Base-by-base conservation (phyloP, 768 basidiomycete species). In the Lactarius hatsudake region DNA sequence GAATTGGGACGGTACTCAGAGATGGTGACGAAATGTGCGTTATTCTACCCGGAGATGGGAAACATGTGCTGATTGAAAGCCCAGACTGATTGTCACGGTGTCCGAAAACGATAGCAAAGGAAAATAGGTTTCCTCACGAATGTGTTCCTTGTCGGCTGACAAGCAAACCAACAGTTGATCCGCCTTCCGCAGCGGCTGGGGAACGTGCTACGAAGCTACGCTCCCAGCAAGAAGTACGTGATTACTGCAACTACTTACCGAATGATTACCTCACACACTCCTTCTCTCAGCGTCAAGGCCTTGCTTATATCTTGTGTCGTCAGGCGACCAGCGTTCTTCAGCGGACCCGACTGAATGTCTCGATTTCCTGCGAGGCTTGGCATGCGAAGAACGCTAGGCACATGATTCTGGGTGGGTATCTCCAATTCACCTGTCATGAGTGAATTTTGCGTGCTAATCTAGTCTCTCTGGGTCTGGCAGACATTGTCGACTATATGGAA, bases 371-470 rank as follows among this genome's bases (percentile, higher is more conserved):
- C 76, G 95, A 98, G 78, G 95, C 96, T 34, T 91, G 96, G 86
- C 96, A 98, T 71, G 94, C 96, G n/a, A 97, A 96, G 81, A 96
- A 96, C 74, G 83, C 90, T 1, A 79, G 93, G 28, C 93, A 95
- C 73, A 95, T 96, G 88, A 79, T 96, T 28, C 79, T 96, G 23
- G 89, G 89, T 88, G 28, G 89, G 89, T 88, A 59, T 62, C 28
- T 66, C 34, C 15, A 32, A n/a, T 32, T 45, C 30, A 45, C 60
- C 36, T 48, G 18, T 2, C 57, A 43, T 28, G 38, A 26, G 42
- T 7, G 48, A 30, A 56, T 54, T 59, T 45, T 61, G 43, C 56
- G 32, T 34, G 32, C 12, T 55, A 43, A 12, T 42, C 1, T 5
- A 20, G 6, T n/a, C 5, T 40, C 26, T 53, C 53, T 43, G 63